phyloP scores from a whole-genome alignment of 2,329 filamentous ascomycete genomes.

The Massarina eburnea region DNA sequence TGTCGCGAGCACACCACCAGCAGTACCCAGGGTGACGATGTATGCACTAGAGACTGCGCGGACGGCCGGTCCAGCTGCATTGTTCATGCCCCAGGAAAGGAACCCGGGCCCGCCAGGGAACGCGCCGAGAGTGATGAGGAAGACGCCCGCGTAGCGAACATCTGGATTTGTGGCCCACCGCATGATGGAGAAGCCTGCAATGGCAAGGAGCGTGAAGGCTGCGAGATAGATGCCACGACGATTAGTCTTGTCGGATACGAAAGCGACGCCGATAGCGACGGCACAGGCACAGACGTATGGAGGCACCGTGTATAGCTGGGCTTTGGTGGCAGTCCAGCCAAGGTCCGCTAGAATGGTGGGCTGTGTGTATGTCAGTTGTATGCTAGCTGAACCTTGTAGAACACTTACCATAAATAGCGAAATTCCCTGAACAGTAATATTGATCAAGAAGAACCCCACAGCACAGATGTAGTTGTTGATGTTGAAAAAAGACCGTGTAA shows the following conservation, averaged over 20 bases:
- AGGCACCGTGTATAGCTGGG: slow-evolving; percentile 44
- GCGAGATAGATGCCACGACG: slow-evolving; percentile 42
- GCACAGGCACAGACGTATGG: slow-evolving; percentile 43
- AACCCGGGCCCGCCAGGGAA: slow-evolving; percentile 62
- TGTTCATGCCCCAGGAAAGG: slow-evolving; percentile 62
- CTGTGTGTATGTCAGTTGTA: slow-evolving; percentile 17
- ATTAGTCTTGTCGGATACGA: slow-evolving; percentile 40
- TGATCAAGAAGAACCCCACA: slow-evolving; percentile 61
- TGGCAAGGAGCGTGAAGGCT: slow-evolving; percentile 44
- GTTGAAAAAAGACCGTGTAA: slow-evolving; percentile 56
- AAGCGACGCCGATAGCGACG: slow-evolving; percentile 40
- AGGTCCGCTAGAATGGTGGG: slow-evolving; percentile 42
- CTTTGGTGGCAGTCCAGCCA: slow-evolving; percentile 41
- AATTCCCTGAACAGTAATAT: slow-evolving; percentile 59
- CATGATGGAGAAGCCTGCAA: slow-evolving; percentile 56
- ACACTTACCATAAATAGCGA: slow-evolving; percentile 42
- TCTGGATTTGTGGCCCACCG: slow-evolving; percentile 60
- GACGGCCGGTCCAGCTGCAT: slow-evolving; percentile 58
- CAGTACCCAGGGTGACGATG: slow-evolving; percentile 67
- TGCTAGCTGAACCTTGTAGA: neutral
- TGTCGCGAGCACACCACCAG: slow-evolving; percentile 60
- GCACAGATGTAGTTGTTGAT: slow-evolving; percentile 63
- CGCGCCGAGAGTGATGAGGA: slow-evolving; percentile 58
- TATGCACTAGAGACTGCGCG: slow-evolving; percentile 59
- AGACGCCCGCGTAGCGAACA: slow-evolving; percentile 57